Conservation (phyloP, 768 basidiomycete species). For the Mrakia hoshinonis region DNA sequence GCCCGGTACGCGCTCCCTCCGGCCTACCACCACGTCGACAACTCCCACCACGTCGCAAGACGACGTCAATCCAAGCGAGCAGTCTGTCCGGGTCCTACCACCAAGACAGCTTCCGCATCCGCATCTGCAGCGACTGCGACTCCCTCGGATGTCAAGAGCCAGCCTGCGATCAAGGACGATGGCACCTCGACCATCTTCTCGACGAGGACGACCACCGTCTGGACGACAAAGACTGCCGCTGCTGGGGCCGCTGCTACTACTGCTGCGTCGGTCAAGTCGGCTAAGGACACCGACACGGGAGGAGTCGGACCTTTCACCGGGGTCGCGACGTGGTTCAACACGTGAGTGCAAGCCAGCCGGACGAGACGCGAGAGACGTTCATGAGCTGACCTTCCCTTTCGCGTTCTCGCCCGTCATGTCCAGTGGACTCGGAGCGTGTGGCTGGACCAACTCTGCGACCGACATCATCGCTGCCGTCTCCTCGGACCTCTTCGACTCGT, state of each 20-base stretch:
- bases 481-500: conserved; percentile 50
- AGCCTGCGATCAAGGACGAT: conserved; percentile 25
- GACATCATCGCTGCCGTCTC: conserved; percentile 58
- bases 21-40: background rate
- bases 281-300: conserved; percentile 35
- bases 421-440: conserved; percentile 57
- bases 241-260: conserved; percentile 24
- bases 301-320: conserved; percentile 50
- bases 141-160: background rate
- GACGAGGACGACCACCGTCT: conserved; percentile 15
- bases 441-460: conserved; percentile 49
- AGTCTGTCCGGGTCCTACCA: conserved; percentile 5
- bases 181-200: conserved; percentile 27
- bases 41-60: too few species aligned
- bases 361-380: too few species aligned
- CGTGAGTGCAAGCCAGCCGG: too few species aligned
- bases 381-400: conserved; percentile 32
- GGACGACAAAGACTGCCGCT: conserved; percentile 8
- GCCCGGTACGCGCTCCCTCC: background rate
- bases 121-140: background rate
- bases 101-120: background rate
- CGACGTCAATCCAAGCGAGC: background rate
- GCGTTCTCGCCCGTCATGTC: conserved; percentile 42
- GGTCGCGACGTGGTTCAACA: conserved; percentile 40
- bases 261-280: conserved; percentile 24